phyloP scores from a whole-genome alignment of 345 rosid species.

The Lepidium sativum region DNA sequence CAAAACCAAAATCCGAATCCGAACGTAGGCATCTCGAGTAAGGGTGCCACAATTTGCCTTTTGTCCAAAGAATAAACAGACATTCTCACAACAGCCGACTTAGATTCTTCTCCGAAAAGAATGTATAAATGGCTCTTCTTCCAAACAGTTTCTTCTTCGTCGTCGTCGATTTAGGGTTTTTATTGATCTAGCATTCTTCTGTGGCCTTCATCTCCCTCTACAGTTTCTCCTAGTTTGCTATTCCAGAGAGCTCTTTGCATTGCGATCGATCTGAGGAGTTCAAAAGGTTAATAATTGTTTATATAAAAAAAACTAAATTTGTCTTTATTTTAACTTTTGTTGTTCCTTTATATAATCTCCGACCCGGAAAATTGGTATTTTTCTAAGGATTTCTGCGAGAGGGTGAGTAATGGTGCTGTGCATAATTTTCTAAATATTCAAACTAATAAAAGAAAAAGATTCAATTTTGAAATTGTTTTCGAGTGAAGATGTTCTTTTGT shows the following conservation, averaged over 20 bases:
- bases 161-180: constrained; percentile 19
- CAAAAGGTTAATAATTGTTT: not conserved
- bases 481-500: not conserved
- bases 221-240: not conserved
- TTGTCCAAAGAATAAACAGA: constrained; percentile 12
- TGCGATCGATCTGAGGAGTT: not conserved
- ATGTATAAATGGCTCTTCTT: not conserved
- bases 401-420: too few relatives aligned
- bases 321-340: too few relatives aligned
- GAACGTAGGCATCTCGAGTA: too few relatives aligned
- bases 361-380: too few relatives aligned
- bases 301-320: too few relatives aligned
- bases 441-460: not conserved
- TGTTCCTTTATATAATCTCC: too few relatives aligned
- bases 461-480: not conserved
- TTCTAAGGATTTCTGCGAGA: too few relatives aligned
- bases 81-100: constrained; percentile 16
- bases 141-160: not conserved
- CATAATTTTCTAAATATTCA: not conserved
- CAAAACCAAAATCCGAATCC: too few relatives aligned
- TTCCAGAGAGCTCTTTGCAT: not conserved
- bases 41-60: too few relatives aligned
- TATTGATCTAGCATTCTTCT: constrained; percentile 5
- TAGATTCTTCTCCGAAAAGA: constrained; percentile 6
- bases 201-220: not conserved